A percentile compares a stretch with the other conserved stretches of the same genome.
phyloP scores from a whole-genome alignment of 139 green algal species.

The Limnomonas spitsbergensis region DNA sequence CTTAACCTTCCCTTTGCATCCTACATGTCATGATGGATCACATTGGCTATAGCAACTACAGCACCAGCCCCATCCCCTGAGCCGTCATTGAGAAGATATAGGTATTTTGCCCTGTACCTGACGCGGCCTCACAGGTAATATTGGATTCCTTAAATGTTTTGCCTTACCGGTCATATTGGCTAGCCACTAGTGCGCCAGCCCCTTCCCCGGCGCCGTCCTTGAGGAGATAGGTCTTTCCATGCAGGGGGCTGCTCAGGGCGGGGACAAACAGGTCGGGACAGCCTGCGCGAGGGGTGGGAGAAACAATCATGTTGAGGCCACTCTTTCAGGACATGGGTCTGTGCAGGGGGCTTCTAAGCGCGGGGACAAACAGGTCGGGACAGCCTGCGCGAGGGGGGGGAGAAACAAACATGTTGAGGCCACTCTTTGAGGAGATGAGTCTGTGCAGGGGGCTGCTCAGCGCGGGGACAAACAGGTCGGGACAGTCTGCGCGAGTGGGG shows the following conservation, averaged over 20 bases:
- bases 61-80: too few species aligned
- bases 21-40: too few species aligned
- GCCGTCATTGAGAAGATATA: too few species aligned
- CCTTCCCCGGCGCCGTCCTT: neutral
- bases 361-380: neutral
- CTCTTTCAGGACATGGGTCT: too few species aligned
- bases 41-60: too few species aligned
- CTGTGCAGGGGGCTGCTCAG: neutral
- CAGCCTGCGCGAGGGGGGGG: neutral
- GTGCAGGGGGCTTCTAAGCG: neutral
- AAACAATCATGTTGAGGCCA: too few species aligned
- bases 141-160: neutral
- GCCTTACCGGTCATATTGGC: neutral
- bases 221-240: neutral
- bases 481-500: neutral
- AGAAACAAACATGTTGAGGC: too few species aligned
- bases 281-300: neutral
- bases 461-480: neutral
- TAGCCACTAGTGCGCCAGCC: neutral
- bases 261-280: neutral
- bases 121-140: neutral
- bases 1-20: too few species aligned
- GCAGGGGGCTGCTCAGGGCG: neutral
- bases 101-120: neutral
- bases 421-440: too few species aligned